Evolutionary conservation across 768 basidiomycete genomes (phyloP).

Genomic region (Pholiota molesta): DNA sequence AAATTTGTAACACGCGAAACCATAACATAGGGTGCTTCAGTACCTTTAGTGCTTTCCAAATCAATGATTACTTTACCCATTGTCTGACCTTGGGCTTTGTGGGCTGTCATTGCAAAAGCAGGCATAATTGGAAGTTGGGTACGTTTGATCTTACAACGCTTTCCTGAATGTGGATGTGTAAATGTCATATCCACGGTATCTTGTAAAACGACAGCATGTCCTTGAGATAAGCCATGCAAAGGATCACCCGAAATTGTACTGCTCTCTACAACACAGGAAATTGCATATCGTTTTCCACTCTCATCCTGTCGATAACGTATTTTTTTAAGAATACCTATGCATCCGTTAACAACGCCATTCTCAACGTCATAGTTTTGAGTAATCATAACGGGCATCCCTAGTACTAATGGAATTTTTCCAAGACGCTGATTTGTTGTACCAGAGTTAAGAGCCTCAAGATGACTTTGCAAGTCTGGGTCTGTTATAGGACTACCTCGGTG

Average conservation of each 20-base stretch:
- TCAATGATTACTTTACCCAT: slow-evolving; percentile 35
- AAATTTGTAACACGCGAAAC: slow-evolving; percentile 30
- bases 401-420: slow-evolving; percentile 34
- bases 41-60: slow-evolving; percentile 29
- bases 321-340: slow-evolving; percentile 23
- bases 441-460: slow-evolving; percentile 22
- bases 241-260: slow-evolving; percentile 1
- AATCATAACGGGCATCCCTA: slow-evolving; percentile 44
- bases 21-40: slow-evolving; percentile 45
- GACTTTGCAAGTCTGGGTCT: neutral
- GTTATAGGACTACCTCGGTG: neutral
- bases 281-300: slow-evolving; percentile 18
- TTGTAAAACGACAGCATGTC: slow-evolving; percentile 23
- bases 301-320: slow-evolving; percentile 26
- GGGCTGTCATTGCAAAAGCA: slow-evolving; percentile 41
- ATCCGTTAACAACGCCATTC: slow-evolving; percentile 40
- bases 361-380: slow-evolving; percentile 40
- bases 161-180: slow-evolving; percentile 20
- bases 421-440: slow-evolving; percentile 33
- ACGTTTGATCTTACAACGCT: slow-evolving; percentile 24
- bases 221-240: slow-evolving; percentile 19
- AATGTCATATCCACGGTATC: slow-evolving; percentile 27
- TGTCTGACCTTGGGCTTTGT: slow-evolving; percentile 43
- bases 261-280: slow-evolving; percentile 29
- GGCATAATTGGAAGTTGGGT: slow-evolving; percentile 39